phyloP scores from a whole-genome alignment of 768 basidiomycete species.

The Bullera alba region DNA sequence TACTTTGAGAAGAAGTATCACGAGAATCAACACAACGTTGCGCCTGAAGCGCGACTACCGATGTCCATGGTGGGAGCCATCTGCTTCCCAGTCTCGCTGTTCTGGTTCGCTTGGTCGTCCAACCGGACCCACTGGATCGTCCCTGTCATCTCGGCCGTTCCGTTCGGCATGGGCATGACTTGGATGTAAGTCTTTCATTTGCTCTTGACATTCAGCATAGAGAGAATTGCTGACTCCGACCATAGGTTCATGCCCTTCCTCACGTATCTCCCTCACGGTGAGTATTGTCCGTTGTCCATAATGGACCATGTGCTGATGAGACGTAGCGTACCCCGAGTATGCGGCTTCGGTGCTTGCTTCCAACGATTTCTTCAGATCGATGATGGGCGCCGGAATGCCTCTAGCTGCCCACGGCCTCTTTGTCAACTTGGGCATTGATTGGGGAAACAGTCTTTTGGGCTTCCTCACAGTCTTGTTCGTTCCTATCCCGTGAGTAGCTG shows the following conservation, averaged over 20 bases:
- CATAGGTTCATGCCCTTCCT: constrained; percentile 31
- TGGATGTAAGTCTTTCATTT: too few relatives aligned
- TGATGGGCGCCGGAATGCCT: constrained; percentile 33
- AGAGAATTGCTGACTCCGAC: too few relatives aligned
- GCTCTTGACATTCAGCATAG: too few relatives aligned
- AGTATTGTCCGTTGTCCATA: constrained; percentile 16
- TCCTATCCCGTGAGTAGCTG: constrained; percentile 40
- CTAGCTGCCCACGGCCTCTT: constrained; percentile 41
- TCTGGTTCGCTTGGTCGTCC: constrained; percentile 42
- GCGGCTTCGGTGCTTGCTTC: constrained; percentile 45
- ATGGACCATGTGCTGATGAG: constrained; percentile 26
- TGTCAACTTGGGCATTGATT: constrained; percentile 38
- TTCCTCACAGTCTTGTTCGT: constrained; percentile 42
- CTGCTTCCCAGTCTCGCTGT: constrained; percentile 29
- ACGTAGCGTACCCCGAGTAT: constrained; percentile 40
- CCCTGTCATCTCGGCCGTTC: constrained; percentile 14
- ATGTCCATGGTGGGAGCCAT: constrained; percentile 21
- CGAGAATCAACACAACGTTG: constrained; percentile 5
- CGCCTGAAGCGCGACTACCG: constrained; percentile 18
- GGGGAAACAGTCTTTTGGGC: constrained; percentile 40
- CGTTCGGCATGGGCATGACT: constrained; percentile 28
- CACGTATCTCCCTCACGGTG: constrained; percentile 27
- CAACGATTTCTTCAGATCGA: constrained; percentile 44
- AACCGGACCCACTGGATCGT: constrained; percentile 36
- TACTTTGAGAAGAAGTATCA: constrained; percentile 24